Base-by-base conservation (phyloP, 1,139 yeast species). In the Geotrichum carabidarum region DNA sequence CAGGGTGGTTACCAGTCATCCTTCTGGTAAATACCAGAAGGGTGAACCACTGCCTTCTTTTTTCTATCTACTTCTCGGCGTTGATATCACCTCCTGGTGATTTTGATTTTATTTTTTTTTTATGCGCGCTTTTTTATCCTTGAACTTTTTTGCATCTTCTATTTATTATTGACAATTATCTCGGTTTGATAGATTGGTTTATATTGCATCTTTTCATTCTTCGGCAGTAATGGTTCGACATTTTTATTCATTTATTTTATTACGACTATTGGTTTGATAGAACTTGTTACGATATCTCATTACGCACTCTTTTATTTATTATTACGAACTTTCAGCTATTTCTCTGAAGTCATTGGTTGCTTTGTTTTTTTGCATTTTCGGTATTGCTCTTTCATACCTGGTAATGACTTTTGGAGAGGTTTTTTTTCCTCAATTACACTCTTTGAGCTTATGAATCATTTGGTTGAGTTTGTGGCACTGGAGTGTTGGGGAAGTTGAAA, bases 1-100 rank as follows among this genome's bases (percentile, higher is more conserved):
- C 50, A 47, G 15, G 44, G 50, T 27, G 50, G 50, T 14, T 50
- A 50, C 32, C 41, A 45, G 22, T 47, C 50, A 6, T 47, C 50
- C 15, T 37, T 37, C 37, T 47, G 50, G 50, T 46, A 46, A 44
- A 12, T 46, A 32, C 36, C 43, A 45, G 41, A 34, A 45, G 17
- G 40, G 14, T 22, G 38, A 44, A 15, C 17, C 17, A 3, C 14
- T 7, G 9, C 14, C 22, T 2, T 9, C 44, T 37, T 47, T 37
- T 47, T 37, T 37, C 44, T 22, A 37, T 47, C 42, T 37, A 27
- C 44, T n/a, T 47, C 44, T 47, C 31, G 44, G 9, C 42, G 11
- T 9, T 18, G 18, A 31, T 32, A 3, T 34, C 48, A 12, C 35
- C 30, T 12, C 8, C 11, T 35, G 48, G 30, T 32, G 11, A 8